Evolutionary conservation across 305 asterid genomes (phyloP).

Genomic region (Galium porrigens): DNA sequence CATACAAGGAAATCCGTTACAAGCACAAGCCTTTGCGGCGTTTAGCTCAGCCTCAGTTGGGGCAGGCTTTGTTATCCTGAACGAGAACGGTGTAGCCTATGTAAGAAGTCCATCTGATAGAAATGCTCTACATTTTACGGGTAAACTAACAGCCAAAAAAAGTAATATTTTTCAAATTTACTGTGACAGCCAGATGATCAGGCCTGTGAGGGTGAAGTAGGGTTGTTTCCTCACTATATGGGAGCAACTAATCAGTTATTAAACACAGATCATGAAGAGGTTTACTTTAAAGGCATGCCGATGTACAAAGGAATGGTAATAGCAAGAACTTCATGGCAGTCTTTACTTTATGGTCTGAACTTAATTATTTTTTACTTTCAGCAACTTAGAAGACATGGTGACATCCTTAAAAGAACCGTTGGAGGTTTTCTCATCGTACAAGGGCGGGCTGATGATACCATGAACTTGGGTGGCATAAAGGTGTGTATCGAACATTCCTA

Average conservation of each 20-base stretch:
- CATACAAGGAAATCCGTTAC: constrained; percentile 61
- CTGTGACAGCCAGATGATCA: constrained; percentile 53
- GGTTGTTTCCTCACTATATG: constrained; percentile 54
- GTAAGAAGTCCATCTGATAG: constrained; percentile 32
- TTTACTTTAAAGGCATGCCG: constrained; percentile 90
- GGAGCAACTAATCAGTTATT: constrained; percentile 73
- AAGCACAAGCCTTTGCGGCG: constrained; percentile 84
- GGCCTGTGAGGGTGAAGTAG: constrained; percentile 81
- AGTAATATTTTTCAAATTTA: constrained; percentile 8
- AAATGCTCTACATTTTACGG: neutral
- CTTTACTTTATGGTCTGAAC: neutral
- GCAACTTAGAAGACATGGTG: constrained; percentile 94
- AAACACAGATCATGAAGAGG: constrained; percentile 74
- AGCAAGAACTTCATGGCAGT: neutral
- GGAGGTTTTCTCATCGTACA: constrained; percentile 62
- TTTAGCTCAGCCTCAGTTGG: constrained; percentile 75
- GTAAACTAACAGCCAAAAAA: neutral
- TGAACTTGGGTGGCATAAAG: constrained; percentile 96
- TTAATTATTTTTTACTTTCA: constrained; percentile 16
- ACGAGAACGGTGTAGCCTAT: constrained; percentile 57
- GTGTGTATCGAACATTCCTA: constrained; percentile 22
- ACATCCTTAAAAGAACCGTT: constrained; percentile 52
- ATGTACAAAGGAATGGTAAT: constrained; percentile 60
- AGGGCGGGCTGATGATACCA: constrained; percentile 93
- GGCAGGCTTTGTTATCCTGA: constrained; percentile 58